These are phyloP conservation scores for Pseudohalonectria lignicola DNA, from an alignment of 2,329 filamentous ascomycete genomes.

Conservation along the genomic window DNA sequence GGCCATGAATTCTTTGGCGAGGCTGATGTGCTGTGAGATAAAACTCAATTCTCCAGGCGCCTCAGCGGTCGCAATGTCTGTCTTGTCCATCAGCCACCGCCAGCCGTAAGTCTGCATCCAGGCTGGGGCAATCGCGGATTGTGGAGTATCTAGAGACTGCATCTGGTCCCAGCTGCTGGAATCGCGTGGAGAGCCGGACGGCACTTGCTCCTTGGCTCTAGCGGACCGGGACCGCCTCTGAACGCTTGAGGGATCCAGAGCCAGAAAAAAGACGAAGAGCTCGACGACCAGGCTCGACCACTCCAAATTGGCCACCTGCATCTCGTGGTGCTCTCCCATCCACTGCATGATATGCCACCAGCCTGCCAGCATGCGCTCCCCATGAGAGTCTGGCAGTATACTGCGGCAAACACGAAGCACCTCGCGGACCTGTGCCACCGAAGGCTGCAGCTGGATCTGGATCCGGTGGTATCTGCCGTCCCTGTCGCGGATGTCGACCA, in stretches of 20 bases:
- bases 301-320: conserved; percentile 41
- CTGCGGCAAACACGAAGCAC: conserved; percentile 53
- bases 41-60: too few species aligned
- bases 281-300: conserved; percentile 60
- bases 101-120: conserved; percentile 56
- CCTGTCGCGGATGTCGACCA: conserved; percentile 57
- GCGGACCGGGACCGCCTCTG: conserved; percentile 9
- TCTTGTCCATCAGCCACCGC: conserved; percentile 59
- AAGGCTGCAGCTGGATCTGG: conserved; percentile 55
- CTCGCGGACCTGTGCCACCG: conserved; percentile 48
- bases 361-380: conserved; percentile 50
- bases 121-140: conserved; percentile 35
- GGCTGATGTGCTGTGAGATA: conserved; percentile 37
- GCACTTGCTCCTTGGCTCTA: too few species aligned
- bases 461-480: conserved; percentile 53
- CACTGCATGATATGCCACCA: conserved; percentile 70
- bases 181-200: conserved; percentile 5
- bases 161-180: conserved; percentile 32
- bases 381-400: conserved; percentile 47
- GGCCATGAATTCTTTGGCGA: conserved; percentile 55
- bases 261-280: conserved; percentile 51
- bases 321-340: conserved; percentile 30
- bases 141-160: conserved; percentile 32
- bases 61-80: too few species aligned
- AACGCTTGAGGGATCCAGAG: conserved; percentile 11